phyloP scores from a whole-genome alignment of 805 yeast species.

The Wickerhamomyces kurtzmanii region DNA sequence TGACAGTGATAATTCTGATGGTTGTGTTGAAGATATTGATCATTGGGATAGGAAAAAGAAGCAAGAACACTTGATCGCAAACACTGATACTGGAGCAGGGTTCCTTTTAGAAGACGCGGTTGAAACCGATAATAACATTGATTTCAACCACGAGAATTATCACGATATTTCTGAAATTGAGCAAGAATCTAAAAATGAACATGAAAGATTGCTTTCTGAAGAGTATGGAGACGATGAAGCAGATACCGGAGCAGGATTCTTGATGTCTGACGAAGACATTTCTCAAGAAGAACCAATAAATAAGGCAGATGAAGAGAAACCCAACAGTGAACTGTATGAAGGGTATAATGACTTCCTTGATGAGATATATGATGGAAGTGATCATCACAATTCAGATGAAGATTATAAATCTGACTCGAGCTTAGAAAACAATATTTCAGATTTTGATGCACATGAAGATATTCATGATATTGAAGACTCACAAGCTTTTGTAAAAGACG shows the following conservation, averaged over 20 bases:
- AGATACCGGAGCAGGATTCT: conserved; percentile 1
- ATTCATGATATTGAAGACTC: no score
- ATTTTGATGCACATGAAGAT: neutral
- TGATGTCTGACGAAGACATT: conserved; percentile 1
- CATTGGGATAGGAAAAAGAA: conserved; percentile 4
- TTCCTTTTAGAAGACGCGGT: neutral
- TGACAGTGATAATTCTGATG: conserved; percentile 1
- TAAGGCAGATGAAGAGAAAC: neutral
- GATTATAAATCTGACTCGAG: conserved; percentile 28
- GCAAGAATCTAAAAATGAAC: neutral
- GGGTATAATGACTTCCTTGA: conserved; percentile 1
- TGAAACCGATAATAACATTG: conserved; percentile 1
- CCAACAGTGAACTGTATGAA: neutral
- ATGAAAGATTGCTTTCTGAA: neutral
- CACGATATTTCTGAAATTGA: conserved; percentile 1
- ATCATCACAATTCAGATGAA: conserved; percentile 16
- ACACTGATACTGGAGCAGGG: conserved; percentile 1
- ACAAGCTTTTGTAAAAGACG: no score
- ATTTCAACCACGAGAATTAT: no score
- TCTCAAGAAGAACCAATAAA: no score
- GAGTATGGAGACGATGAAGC: conserved; percentile 5
- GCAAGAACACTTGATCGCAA: conserved; percentile 3
- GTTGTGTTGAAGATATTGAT: conserved; percentile 2
- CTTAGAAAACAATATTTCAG: neutral
- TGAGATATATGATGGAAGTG: conserved; percentile 4